Base-by-base conservation (phyloP, 768 basidiomycete genomes). In the Trametes maxima region DNA sequence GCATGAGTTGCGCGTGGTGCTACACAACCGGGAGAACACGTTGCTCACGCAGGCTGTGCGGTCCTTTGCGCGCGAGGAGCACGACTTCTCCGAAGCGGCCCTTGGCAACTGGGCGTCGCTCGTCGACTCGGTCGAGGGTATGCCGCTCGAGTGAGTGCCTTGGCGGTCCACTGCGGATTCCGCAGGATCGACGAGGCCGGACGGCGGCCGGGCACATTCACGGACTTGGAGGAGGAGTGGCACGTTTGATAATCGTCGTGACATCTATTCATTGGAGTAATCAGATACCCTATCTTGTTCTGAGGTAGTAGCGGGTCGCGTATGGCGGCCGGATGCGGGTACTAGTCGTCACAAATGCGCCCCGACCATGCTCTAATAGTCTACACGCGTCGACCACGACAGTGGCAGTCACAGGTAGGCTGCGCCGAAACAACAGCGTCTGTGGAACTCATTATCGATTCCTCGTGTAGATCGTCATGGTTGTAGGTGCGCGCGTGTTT, bases 1-100 rank as follows among this genome's bases (percentile, higher is more conserved):
- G 94, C 92, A 96, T 68, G 95, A 98, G 73, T 80, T 96, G n/a
- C 86, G 92, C 22, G 91, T 94, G 17, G 88, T 98, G 39, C 77
- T 96, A 46, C 94, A 97, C 73, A 94, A 95, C 65, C 81, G 90
- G 56, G 95, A 97, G 76, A 92, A 94, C 66, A 82, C 90, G 0
- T 80, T 95, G 37, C 75, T 95, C 25, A 89, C 90, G 0, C 80
- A 88, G 62, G 78, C 89, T 2, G 85, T 89, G 61, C 86, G 92
- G 72, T 75, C 77, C 1, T 91, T 95, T 72, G 86, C 87, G 2
- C 80, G 80, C 53, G 90, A 92, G 57, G 92, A 95, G 69, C 82
- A 82, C 49, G 82, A 81, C 50, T 93, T 86, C 68, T 75, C 84
- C 0, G 84, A 89, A 67, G 82, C 72, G 47, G 81, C 90, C 5